phyloP scores from a whole-genome alignment of 371 early-diverging fungal genomes.

The Massospora cicadina region DNA sequence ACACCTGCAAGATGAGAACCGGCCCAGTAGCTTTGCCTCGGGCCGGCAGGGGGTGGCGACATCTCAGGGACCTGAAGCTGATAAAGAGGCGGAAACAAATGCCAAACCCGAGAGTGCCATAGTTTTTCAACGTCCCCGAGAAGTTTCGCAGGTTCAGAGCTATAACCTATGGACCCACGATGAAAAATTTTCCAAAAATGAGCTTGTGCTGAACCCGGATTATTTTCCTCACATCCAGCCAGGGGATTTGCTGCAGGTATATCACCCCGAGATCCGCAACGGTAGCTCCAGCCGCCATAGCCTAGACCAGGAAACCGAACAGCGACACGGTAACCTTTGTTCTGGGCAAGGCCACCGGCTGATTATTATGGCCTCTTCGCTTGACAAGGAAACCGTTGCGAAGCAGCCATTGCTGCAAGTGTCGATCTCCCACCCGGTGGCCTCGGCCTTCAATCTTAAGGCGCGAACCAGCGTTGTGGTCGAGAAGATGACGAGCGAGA shows the following conservation, averaged over 20 bases:
- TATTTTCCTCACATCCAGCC: slow-evolving; percentile 49
- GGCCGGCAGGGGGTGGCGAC: background rate
- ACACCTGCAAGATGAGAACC: background rate
- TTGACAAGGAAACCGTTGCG: slow-evolving; percentile 2
- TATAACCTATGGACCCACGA: slow-evolving; percentile 38
- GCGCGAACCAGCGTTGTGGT: slow-evolving; percentile 42
- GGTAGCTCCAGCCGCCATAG: background rate
- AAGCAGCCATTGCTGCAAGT: slow-evolving; percentile 10
- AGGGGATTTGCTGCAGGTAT: slow-evolving; percentile 64
- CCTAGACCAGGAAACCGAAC: background rate
- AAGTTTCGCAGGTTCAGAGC: background rate
- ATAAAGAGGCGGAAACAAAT: background rate
- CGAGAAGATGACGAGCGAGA: slow-evolving; percentile 41
- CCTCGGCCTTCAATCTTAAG: slow-evolving; percentile 29
- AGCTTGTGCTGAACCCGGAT: slow-evolving; percentile 68
- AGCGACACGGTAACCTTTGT: slow-evolving; percentile 3
- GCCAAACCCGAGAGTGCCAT: background rate
- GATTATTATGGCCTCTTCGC: slow-evolving; percentile 12
- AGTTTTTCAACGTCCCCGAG: background rate
- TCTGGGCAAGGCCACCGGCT: slow-evolving; percentile 17
- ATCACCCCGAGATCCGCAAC: slow-evolving; percentile 16
- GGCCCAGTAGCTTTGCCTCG: background rate
- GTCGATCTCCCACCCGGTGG: slow-evolving; percentile 34
- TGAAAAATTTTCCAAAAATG: slow-evolving; percentile 39
- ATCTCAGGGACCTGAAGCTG: background rate